Percentiles rank a stretch among this genome's conserved stretches.
phyloP scores from a whole-genome alignment of 2,329 filamentous ascomycete genomes.

The Neonectria punicea region DNA sequence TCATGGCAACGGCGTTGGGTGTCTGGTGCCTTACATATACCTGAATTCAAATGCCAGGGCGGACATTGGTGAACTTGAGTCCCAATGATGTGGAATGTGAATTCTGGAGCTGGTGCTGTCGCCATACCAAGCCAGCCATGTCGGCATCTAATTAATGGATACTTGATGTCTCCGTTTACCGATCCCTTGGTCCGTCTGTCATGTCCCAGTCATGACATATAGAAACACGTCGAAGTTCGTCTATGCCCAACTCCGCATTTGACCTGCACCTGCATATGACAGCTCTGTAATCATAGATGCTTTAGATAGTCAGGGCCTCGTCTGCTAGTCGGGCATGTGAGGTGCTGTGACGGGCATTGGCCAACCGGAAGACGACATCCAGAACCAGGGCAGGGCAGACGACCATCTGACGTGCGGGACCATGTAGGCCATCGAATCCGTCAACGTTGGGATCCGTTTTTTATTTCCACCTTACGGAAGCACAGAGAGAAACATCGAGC shows the following conservation, averaged over 20 bases:
- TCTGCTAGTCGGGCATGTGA: neutral
- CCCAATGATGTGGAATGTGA: neutral
- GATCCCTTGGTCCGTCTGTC: too few relatives aligned
- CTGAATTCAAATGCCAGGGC: conserved; percentile 38
- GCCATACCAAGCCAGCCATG: neutral
- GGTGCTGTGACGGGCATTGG: conserved; percentile 14
- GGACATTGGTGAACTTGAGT: conserved; percentile 31
- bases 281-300: conserved; percentile 5
- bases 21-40: conserved; percentile 47
- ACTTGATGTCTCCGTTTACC: neutral
- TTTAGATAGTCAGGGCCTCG: neutral
- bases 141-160: neutral
- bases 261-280: neutral
- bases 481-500: too few relatives aligned
- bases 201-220: neutral
- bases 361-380: conserved; percentile 19
- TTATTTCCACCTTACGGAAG: too few relatives aligned
- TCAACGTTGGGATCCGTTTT: neutral
- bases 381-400: neutral
- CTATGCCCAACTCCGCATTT: neutral
- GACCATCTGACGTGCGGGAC: neutral
- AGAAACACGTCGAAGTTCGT: neutral
- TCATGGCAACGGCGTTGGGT: conserved; percentile 51
- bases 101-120: neutral
- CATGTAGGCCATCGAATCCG: neutral